Percentiles rank a stretch among this genome's conserved stretches.
These are phyloP conservation scores for Laguncularia racemosa DNA, from an alignment of 345 rosid species.

Conservation along the genomic window DNA sequence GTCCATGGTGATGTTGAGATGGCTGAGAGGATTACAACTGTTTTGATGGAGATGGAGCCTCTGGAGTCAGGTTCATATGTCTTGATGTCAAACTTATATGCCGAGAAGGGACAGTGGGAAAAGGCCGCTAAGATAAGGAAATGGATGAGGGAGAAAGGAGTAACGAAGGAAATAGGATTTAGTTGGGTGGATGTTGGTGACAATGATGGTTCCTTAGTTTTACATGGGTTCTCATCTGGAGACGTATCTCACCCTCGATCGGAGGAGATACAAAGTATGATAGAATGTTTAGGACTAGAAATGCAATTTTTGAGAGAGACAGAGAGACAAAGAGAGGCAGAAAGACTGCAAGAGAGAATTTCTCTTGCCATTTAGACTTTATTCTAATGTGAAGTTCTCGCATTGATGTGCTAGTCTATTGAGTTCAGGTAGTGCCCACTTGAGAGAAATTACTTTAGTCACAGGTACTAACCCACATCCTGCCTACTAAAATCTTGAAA, in stretches of 20 bases:
- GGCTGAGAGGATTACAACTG: conserved; percentile 56
- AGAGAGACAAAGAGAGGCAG: background rate
- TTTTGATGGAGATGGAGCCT: conserved; percentile 56
- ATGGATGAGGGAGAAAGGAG: conserved; percentile 67
- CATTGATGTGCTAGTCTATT: no score
- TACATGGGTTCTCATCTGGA: conserved; percentile 71
- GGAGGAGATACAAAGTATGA: conserved; percentile 49
- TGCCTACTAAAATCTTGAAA: no score
- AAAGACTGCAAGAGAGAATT: no score
- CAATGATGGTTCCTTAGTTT: conserved; percentile 30
- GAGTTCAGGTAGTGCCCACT: no score
- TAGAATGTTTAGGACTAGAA: conserved; percentile 43
- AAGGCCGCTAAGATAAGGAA: conserved; percentile 51
- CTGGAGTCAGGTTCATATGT: conserved; percentile 65
- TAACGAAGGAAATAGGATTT: conserved; percentile 70
- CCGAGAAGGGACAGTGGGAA: conserved; percentile 78
- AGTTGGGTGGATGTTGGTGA: conserved; percentile 79
- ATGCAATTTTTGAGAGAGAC: conserved; percentile 38
- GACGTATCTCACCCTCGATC: conserved; percentile 57
- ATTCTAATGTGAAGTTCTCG: no score
- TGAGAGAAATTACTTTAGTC: no score
- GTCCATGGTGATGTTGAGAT: conserved; percentile 63
- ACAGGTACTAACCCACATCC: no score
- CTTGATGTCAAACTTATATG: conserved; percentile 78
- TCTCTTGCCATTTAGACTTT: no score